Percentiles rank a stretch among this genome's conserved stretches.
These are phyloP conservation scores for Verruconis gallopava DNA, from an alignment of 2,329 filamentous ascomycete genomes.

Conservation along the genomic window DNA sequence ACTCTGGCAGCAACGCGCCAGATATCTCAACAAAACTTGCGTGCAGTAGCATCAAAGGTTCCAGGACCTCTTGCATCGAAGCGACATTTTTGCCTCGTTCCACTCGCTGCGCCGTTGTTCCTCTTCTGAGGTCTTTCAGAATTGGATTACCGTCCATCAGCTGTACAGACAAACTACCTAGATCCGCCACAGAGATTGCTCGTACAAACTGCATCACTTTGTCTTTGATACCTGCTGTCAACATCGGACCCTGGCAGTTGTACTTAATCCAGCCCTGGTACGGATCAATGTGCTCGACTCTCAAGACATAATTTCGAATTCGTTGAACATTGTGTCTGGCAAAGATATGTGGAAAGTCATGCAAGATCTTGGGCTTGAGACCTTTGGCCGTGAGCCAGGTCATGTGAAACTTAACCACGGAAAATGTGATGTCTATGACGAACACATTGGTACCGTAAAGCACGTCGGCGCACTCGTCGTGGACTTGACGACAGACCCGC, in stretches of 20 bases:
- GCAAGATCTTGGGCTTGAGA: slow-evolving; percentile 26
- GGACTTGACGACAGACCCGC: slow-evolving; percentile 27
- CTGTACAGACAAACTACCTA: slow-evolving; percentile 12
- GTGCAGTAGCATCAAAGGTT: slow-evolving; percentile 27
- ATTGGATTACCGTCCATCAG: slow-evolving; percentile 20
- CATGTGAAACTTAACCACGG: slow-evolving; percentile 31
- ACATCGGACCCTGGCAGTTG: slow-evolving; percentile 32
- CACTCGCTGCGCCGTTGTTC: slow-evolving; percentile 12
- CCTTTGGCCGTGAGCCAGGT: slow-evolving; percentile 29
- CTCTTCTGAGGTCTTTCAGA: slow-evolving; percentile 13
- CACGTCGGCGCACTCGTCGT: slow-evolving; percentile 31
- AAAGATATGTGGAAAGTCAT: slow-evolving; percentile 30
- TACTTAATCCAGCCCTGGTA: slow-evolving; percentile 41
- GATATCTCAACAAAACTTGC: slow-evolving; percentile 24
- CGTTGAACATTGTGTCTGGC: slow-evolving; percentile 27
- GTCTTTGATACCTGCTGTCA: slow-evolving; percentile 28
- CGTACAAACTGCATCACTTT: slow-evolving; percentile 30
- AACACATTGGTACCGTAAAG: slow-evolving; percentile 36
- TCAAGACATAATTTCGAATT: slow-evolving; percentile 30
- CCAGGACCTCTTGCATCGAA: slow-evolving; percentile 21
- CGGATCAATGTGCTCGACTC: slow-evolving; percentile 34
- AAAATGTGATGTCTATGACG: slow-evolving; percentile 31
- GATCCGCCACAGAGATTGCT: slow-evolving; percentile 20
- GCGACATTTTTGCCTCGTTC: not conserved
- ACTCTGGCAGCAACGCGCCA: slow-evolving; percentile 27